These are phyloP conservation scores for Nyssa sinensis DNA, from an alignment of 148 eudicot genomes.

Conservation along the genomic window DNA sequence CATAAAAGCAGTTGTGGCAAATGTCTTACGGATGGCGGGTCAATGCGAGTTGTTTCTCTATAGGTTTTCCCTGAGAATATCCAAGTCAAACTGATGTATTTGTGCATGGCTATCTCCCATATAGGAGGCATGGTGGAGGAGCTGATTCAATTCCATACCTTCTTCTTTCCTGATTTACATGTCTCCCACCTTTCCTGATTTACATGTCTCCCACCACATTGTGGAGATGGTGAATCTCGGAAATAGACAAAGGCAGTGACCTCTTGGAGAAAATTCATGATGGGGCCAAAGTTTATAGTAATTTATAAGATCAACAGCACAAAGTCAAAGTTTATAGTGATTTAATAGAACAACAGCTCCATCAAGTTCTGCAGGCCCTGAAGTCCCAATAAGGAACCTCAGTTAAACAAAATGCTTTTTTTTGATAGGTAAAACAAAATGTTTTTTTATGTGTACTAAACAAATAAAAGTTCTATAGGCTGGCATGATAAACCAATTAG, in stretches of 20 bases:
- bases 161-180: conserved; percentile 60
- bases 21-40: too few species aligned
- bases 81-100: conserved; percentile 42
- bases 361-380: conserved; percentile 61
- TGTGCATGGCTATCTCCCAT: conserved; percentile 14
- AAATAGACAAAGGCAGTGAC: conserved; percentile 41
- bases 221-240: conserved; percentile 56
- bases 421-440: too few species aligned
- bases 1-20: too few species aligned
- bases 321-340: too few species aligned
- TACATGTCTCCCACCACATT: too few species aligned
- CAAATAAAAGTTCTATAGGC: too few species aligned
- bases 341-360: conserved; percentile 57
- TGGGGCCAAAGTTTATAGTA: conserved; percentile 44
- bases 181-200: too few species aligned
- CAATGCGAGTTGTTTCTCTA: too few species aligned
- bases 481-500: too few species aligned
- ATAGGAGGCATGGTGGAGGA: conserved; percentile 25
- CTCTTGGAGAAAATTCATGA: conserved; percentile 59
- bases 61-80: conserved; percentile 45
- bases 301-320: conserved; percentile 53
- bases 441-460: too few species aligned
- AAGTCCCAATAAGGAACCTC: not conserved
- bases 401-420: too few species aligned
- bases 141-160: conserved; percentile 53